Conservation (phyloP, 2,329 filamentous ascomycete genomes). For the Cladophialophora immunda region DNA sequence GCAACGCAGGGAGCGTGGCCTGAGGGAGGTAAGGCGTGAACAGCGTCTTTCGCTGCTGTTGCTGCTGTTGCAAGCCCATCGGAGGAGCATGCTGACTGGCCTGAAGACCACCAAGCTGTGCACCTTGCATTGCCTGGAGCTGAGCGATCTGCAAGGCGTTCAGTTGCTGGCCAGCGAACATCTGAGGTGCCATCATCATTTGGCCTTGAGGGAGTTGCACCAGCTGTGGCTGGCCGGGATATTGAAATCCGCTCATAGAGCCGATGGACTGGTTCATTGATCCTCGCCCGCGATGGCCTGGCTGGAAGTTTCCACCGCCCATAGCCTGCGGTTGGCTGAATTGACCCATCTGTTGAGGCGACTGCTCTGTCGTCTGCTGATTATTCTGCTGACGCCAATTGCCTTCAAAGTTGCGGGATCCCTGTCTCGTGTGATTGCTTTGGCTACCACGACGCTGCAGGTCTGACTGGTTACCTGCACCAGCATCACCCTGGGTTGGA, state of each 20-base stretch:
- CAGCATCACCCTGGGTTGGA: slow-evolving; percentile 61
- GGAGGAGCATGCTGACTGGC: slow-evolving; percentile 76
- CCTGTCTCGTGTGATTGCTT: slow-evolving; percentile 77
- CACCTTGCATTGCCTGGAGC: slow-evolving; percentile 89
- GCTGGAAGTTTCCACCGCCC: slow-evolving; percentile 81
- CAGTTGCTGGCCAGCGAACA: slow-evolving; percentile 85
- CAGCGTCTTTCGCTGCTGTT: slow-evolving; percentile 95
- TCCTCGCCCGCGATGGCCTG: slow-evolving; percentile 81
- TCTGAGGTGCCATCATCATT: slow-evolving; percentile 78
- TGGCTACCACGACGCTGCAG: slow-evolving; percentile 79
- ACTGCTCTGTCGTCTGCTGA: slow-evolving; percentile 55
- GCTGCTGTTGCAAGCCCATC: slow-evolving; percentile 72
- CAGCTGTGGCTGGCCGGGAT: slow-evolving; percentile 83
- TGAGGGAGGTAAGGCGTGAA: slow-evolving; percentile 98
- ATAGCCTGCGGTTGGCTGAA: slow-evolving; percentile 76
- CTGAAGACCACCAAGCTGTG: slow-evolving; percentile 74
- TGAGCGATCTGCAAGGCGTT: slow-evolving; percentile 89
- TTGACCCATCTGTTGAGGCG: slow-evolving; percentile 66
- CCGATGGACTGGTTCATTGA: slow-evolving; percentile 89
- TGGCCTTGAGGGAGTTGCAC: slow-evolving; percentile 85
- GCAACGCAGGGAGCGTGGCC: slow-evolving; percentile 86
- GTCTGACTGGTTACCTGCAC: slow-evolving; percentile 62
- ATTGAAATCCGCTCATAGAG: slow-evolving; percentile 86
- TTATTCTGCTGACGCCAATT: slow-evolving; percentile 91
- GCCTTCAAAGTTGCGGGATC: slow-evolving; percentile 93